Evolutionary conservation across 768 basidiomycete genomes (phyloP), one percentile per base, ranked within the genome.

Genomic region (Naematelia encephala): DNA sequence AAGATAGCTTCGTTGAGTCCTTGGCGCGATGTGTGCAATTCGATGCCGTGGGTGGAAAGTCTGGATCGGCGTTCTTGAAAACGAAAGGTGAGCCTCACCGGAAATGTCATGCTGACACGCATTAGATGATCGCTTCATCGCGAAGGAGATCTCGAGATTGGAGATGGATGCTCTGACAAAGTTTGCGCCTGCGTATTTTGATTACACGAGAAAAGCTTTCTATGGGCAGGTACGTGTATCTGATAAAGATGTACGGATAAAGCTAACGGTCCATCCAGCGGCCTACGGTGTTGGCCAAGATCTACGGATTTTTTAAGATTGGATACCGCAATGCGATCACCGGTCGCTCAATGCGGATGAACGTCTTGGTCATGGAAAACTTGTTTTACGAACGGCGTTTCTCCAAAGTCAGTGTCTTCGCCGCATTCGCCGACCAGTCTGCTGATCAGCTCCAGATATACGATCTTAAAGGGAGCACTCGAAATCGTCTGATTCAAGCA

Each of bases 131-230:
- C 91, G 96, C 4, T 98, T 98, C 81, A 96, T 99, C 64, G 91
- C 94, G 29, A 99, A 99, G 70, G 94, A 97, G 67, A 83, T 98
- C 25, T 94, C 93, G 0, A 83, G 84, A 57, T 82, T 89, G 27
- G 96, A 99, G 71, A 80, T 97, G 64, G 90, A 94, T 73, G 90
- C 90, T 0, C 89, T 98, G 86, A 90, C 93, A 66, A 90, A 88
- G 0, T 98, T 99, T 77, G 94, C 91, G 13, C 96, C 94, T 0
- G 88, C 90, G 1, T 99, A 99, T 76, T 98, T 99, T 69, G 89
- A 93, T 62, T 99, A 98, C 74, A 93, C 97, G 87, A 89, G 91
- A 0, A 90, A 89, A n/a, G 89, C 91, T 1, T 86, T 96, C 14
- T 84, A 85, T 52, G 86, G 87, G 34, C 85, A 89, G 65, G 92